Evolutionary conservation across 352 stramenopile genomes (phyloP), one percentile per base, ranked within the genome.

Genomic region (Phytophthora citrophthora): DNA sequence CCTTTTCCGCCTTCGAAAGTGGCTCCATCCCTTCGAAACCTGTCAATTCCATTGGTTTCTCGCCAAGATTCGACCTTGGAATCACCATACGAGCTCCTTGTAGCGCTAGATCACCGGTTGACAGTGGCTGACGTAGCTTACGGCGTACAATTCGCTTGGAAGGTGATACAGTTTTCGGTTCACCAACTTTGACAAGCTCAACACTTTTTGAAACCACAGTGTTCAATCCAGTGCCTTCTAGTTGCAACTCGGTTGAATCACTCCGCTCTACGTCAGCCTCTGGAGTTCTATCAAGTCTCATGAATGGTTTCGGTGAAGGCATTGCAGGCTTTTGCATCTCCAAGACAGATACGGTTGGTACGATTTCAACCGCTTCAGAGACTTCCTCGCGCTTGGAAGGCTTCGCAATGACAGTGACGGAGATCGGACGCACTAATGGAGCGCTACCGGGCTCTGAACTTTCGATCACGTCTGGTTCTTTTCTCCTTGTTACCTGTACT

Each of bases 1-100:
- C 47, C 46, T 77, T 77, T 20, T 79, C 71, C 11, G 72, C 36
- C 36, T 74, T 76, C 1, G 75, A 81, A 15, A 88, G 26, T 31
- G 53, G 58, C 3, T 5, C 5, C 53, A 64, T 51, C 3, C 11
- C 61, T 57, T 67, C 51, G 8, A 65, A 59, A 3, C 59, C 53
- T 31, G 41, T 46, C 15, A 13, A 15, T 49, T 54, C 54, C 13
- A 16, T 0, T 26, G 34, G 29, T 15, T 39, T 32, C 15, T 29
- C n/a, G 7, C 48, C 0, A n/a, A 2, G 15, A 16, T 43, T 54
- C 32, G 36, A 43, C n/a, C 18, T 72, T 12, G 56, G 24, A 6
- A 48, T 4, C 7, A 13, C 27, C 41, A 64, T 39, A 20, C 48
- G 51, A 8, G 52, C 54, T 40, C 70, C 70, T 70, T 60, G 51